Evolutionary conservation across 2,329 filamentous ascomycete species (phyloP).

Genomic region (Fusarium caatingaense): DNA sequence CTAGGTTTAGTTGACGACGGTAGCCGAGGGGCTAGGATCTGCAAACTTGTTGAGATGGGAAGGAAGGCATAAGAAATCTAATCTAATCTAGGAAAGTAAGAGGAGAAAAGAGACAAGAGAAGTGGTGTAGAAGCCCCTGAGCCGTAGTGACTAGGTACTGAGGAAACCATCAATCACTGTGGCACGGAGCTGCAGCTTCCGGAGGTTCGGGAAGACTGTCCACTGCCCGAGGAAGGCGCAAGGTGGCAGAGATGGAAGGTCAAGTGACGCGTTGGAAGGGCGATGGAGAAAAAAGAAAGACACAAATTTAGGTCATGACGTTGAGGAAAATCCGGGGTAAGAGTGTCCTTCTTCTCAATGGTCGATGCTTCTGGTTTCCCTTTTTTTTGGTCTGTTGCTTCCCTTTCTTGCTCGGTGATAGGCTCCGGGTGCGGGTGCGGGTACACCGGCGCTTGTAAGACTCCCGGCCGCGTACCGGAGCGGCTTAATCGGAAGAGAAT

Average conservation of each 20-base stretch:
- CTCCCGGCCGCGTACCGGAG: constrained; percentile 27
- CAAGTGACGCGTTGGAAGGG: constrained; percentile 29
- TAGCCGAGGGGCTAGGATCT: constrained; percentile 24
- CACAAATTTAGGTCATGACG: constrained; percentile 30
- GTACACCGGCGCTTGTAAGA: constrained; percentile 27
- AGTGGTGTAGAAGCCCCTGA: background rate
- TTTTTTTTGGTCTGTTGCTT: background rate
- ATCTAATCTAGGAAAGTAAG: constrained; percentile 36
- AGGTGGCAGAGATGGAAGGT: background rate
- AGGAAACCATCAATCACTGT: background rate
- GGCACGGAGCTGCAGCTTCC: constrained; percentile 23
- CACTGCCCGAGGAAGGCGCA: background rate
- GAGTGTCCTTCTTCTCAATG: constrained; percentile 24
- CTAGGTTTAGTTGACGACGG: constrained; percentile 18
- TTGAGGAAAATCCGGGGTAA: constrained; percentile 43
- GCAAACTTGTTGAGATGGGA: constrained; percentile 29
- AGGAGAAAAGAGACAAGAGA: constrained; percentile 18
- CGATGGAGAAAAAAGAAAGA: background rate
- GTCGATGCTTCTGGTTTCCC: constrained; percentile 11
- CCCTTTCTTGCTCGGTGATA: constrained; percentile 5
- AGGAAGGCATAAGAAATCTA: constrained; percentile 14
- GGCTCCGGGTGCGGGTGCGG: constrained; percentile 27
- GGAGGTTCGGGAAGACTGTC: constrained; percentile 27
- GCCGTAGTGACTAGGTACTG: background rate
- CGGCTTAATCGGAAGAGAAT: constrained; percentile 9